Percentiles rank a stretch among this genome's conserved stretches.
Evolutionary conservation across 192 early-diverging fungal genomes (phyloP).

Genomic region (Backusella psychrophila): DNA sequence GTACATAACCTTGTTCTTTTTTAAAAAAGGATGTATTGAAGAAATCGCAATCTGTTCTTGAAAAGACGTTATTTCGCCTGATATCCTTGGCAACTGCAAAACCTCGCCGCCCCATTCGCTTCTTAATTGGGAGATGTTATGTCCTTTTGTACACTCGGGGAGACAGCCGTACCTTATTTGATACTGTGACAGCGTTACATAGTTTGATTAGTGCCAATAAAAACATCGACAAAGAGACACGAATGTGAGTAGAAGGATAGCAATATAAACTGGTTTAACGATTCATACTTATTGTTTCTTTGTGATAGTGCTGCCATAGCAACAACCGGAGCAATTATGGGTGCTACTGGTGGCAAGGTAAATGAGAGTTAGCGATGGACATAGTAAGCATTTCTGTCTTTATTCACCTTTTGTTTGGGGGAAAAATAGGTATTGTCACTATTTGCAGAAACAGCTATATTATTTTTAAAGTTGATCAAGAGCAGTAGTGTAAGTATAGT

Average conservation of each 20-base stretch:
- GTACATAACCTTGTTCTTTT: not conserved
- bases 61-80: conserved; percentile 69
- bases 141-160: conserved; percentile 69
- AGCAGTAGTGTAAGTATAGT: conserved; percentile 57
- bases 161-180: conserved; percentile 75
- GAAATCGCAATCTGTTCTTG: conserved; percentile 65
- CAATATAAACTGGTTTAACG: not conserved
- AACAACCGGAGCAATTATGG: conserved; percentile 76
- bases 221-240: conserved; percentile 60
- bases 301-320: conserved; percentile 66
- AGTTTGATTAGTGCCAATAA: conserved; percentile 51
- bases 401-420: not conserved
- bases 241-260: conserved; percentile 52
- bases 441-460: conserved; percentile 59
- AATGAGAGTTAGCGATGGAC: not conserved
- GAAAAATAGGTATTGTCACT: conserved; percentile 58
- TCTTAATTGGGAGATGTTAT: conserved; percentile 70
- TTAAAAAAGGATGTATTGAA: conserved; percentile 54
- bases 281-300: conserved; percentile 1
- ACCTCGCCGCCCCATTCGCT: conserved; percentile 65
- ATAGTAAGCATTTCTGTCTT: not conserved
- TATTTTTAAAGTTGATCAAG: conserved; percentile 67
- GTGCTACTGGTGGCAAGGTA: conserved; percentile 72
- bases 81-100: conserved; percentile 61
- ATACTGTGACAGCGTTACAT: conserved; percentile 68